A percentile compares a stretch with the other conserved stretches of the same genome.
Conservation (phyloP, 2,329 filamentous ascomycete genomes). For the Graphiopsis chlorocephala region DNA sequence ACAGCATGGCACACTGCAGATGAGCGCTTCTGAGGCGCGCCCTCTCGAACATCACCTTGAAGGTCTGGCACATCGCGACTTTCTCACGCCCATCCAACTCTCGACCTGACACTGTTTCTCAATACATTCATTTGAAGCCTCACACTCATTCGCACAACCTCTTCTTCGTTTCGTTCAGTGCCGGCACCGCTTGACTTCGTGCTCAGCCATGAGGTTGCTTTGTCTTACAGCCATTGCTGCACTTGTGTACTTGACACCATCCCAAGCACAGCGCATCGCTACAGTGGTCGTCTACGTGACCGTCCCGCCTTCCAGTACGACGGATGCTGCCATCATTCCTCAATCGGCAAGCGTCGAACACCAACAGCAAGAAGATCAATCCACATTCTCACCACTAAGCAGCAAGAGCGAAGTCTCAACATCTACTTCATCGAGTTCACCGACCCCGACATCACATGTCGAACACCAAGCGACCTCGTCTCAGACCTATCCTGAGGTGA, state of each 20-base stretch:
- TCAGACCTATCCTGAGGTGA: not conserved
- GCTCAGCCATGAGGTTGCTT: not conserved
- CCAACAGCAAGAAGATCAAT: not conserved
- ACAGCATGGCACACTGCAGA: not conserved
- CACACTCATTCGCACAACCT: not conserved
- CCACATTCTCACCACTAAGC: not conserved
- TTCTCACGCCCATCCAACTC: not conserved
- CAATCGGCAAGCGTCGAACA: not conserved
- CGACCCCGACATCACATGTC: not conserved
- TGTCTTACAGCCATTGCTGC: not conserved
- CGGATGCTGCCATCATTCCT: not conserved
- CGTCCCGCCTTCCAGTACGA: not conserved
- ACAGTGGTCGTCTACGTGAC: constrained; percentile 8
- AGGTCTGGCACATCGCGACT: not conserved
- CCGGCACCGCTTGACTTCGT: not conserved
- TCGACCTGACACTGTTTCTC: not conserved
- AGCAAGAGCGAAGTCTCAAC: not conserved
- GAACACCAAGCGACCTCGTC: not conserved
- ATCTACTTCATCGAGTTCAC: not conserved
- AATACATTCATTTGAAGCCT: not conserved
- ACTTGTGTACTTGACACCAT: not conserved
- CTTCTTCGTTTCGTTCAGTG: not conserved
- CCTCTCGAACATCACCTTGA: not conserved
- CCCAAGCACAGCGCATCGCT: not conserved
- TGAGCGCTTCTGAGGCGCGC: constrained; percentile 8